These are phyloP conservation scores for Fusarium gaditjirri DNA, from an alignment of 2,329 filamentous ascomycete genomes.

Conservation along the genomic window DNA sequence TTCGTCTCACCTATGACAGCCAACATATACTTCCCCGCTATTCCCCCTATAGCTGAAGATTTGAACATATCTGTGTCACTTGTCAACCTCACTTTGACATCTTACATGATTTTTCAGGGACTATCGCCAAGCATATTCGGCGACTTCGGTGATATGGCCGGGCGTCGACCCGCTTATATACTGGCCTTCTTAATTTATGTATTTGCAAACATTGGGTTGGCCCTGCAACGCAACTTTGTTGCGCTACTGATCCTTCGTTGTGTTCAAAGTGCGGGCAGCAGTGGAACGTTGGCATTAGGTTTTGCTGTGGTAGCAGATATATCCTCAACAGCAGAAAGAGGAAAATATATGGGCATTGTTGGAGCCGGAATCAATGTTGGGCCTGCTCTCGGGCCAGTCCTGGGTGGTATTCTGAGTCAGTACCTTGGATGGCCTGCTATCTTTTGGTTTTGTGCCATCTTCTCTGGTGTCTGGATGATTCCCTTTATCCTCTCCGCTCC, in stretches of 20 bases:
- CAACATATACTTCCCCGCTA: conserved; percentile 64
- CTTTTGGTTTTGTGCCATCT: conserved; percentile 75
- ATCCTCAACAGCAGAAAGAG: conserved; percentile 74
- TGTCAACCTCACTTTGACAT: conserved; percentile 64
- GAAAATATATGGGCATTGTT: conserved; percentile 77
- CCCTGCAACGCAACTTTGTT: conserved; percentile 65
- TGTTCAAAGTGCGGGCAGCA: conserved; percentile 72
- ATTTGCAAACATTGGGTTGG: conserved; percentile 68
- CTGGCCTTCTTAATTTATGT: conserved; percentile 67
- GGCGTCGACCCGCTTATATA: conserved; percentile 70
- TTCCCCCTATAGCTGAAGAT: conserved; percentile 54
- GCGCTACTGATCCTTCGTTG: conserved; percentile 70
- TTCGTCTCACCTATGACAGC: conserved; percentile 69
- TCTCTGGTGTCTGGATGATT: conserved; percentile 61
- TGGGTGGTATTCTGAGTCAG: conserved; percentile 72
- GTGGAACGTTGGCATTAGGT: conserved; percentile 75
- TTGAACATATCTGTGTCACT: conserved; percentile 53
- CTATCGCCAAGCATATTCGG: conserved; percentile 70
- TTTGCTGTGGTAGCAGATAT: conserved; percentile 80
- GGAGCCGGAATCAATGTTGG: conserved; percentile 67
- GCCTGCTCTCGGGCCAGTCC: conserved; percentile 65
- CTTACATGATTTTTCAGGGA: conserved; percentile 73
- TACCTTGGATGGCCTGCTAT: conserved; percentile 75
- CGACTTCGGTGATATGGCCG: conserved; percentile 69
- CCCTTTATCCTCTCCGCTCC: conserved; percentile 67